phyloP scores from a whole-genome alignment of 768 basidiomycete genomes.

The Tulasnella sp. region DNA sequence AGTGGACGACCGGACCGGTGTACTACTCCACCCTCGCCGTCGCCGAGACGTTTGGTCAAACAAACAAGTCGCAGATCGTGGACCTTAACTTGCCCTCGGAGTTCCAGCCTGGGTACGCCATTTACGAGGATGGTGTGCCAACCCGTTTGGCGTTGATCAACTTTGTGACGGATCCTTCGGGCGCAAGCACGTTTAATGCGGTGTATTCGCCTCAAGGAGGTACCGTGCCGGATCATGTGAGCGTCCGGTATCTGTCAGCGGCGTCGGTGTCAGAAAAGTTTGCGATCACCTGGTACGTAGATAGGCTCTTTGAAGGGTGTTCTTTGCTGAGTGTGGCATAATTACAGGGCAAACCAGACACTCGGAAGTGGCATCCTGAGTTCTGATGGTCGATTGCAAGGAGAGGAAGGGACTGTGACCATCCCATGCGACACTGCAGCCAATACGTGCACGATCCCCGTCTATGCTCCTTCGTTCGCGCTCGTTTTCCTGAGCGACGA shows the following conservation, averaged over 20 bases:
- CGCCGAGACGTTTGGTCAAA: conserved; percentile 36
- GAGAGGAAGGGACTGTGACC: conserved; percentile 22
- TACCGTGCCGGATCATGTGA: conserved; percentile 21
- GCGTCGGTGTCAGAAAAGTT: conserved; percentile 27
- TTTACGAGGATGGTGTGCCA: conserved; percentile 37
- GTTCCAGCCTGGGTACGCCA: conserved; percentile 36
- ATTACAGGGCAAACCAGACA: conserved; percentile 26
- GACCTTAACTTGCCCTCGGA: conserved; percentile 31
- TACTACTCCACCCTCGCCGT: conserved; percentile 38
- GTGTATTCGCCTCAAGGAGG: conserved; percentile 28
- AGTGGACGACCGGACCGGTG: conserved; percentile 38
- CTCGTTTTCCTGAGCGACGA: conserved; percentile 28
- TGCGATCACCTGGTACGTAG: conserved; percentile 27
- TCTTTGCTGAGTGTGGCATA: background rate
- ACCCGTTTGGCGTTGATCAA: conserved; percentile 38
- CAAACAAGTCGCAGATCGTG: conserved; percentile 32
- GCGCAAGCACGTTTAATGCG: conserved; percentile 31
- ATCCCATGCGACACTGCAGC: conserved; percentile 25
- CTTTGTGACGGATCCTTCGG: conserved; percentile 34
- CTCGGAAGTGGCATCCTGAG: conserved; percentile 24
- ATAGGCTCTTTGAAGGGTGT: background rate
- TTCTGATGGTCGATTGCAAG: conserved; percentile 28
- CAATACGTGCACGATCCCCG: conserved; percentile 25
- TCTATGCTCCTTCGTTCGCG: conserved; percentile 29
- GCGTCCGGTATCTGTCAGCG: conserved; percentile 26